phyloP scores from a whole-genome alignment of 371 early-diverging fungal species.

The Apophysomyces variabilis region DNA sequence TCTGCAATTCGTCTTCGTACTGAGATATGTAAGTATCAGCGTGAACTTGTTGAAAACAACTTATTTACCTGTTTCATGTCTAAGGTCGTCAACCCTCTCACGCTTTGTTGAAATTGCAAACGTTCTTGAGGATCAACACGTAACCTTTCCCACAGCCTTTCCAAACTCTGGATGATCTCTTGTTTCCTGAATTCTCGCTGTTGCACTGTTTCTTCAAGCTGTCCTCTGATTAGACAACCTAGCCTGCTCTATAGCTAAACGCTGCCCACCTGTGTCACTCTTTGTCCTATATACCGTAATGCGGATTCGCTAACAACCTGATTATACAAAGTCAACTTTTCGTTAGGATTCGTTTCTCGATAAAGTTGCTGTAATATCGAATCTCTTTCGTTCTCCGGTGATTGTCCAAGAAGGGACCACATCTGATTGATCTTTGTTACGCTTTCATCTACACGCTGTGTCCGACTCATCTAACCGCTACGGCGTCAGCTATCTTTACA shows the following conservation, averaged over 20 bases:
- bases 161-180: slow-evolving; percentile 34
- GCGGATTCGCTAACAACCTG: slow-evolving; percentile 23
- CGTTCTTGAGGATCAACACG: slow-evolving; percentile 31
- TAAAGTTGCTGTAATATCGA: slow-evolving; percentile 20
- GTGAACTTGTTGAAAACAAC: background rate
- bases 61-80: slow-evolving; percentile 34
- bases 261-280: slow-evolving; percentile 22
- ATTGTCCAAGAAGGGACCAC: slow-evolving; percentile 24
- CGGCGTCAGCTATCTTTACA: background rate
- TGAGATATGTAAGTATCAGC: slow-evolving; percentile 2
- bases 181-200: slow-evolving; percentile 41
- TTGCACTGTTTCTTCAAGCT: slow-evolving; percentile 38
- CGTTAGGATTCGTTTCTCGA: slow-evolving; percentile 15
- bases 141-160: slow-evolving; percentile 46
- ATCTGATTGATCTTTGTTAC: slow-evolving; percentile 18
- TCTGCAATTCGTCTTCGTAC: slow-evolving; percentile 38
- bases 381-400: slow-evolving; percentile 27
- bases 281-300: slow-evolving; percentile 18
- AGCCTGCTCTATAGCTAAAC: background rate
- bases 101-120: slow-evolving; percentile 27
- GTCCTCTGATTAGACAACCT: background rate
- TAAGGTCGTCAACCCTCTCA: slow-evolving; percentile 27
- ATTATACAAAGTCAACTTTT: slow-evolving; percentile 24
- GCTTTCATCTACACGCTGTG: slow-evolving; percentile 17
- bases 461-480: slow-evolving; percentile 16